Evolutionary conservation across 352 stramenopile species (phyloP), one percentile per base, ranked within the genome.

Genomic region (Pythium sukuiense): DNA sequence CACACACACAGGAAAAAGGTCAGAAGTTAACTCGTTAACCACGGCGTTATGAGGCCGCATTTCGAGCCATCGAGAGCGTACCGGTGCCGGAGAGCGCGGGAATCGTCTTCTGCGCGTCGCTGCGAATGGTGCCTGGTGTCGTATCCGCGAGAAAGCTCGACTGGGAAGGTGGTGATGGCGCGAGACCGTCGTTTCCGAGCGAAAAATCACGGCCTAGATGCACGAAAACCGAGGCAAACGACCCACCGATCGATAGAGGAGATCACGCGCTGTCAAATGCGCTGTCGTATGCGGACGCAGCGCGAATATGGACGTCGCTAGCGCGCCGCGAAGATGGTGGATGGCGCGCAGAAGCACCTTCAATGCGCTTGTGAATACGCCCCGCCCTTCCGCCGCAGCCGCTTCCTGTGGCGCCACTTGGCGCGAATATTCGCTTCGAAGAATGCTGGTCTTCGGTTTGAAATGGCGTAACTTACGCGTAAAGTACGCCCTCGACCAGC

Each of bases 231-330:
- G 24, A 32, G 16, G 18, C 66, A 52, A 68, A 12, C 46, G 32
- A 50, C 66, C 66, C 59, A 72, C 55, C 29, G 45, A 61, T 72
- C 66, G 66, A 58, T 65, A 64, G 52, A 6, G 60, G 32, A 72
- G 60, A 65, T 68, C 45, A n/a, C 45, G 59, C n/a, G 61, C 66
- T 72, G 24, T 72, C 66, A 29, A 61, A 61, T 59, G 55, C n/a
- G 35, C 16, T 49, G 27, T 13, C 12, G 30, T 11, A 13, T 45
- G 35, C 32, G 20, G 27, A 20, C 43, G 13, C 18, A 20, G 45
- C 54, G 16, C 57, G n/a, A 37, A 63, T 63, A 59, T 63, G 50
- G 62, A 46, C 43, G 8, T 16, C 49, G 53, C 43, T 20, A 62
- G 58, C 57, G 58, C 64, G 53, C 53, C 64, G 46, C 48, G 30